These are phyloP conservation scores for Clavariopsis aquatica DNA, from an alignment of 495 filamentous ascomycete species.

Conservation along the genomic window DNA sequence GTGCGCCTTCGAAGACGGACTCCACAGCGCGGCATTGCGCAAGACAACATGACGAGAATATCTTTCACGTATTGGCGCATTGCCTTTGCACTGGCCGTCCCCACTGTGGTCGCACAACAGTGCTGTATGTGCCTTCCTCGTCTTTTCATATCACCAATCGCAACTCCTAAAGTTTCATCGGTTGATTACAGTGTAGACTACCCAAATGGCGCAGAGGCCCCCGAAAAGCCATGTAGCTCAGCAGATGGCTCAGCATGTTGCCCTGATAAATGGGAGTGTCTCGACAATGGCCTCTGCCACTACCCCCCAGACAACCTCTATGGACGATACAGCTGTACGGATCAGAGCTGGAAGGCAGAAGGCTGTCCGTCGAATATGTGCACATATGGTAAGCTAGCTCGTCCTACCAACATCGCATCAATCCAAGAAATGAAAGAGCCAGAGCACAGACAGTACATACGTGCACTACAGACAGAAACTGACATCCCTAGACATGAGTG, in stretches of 20 bases:
- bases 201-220: constrained; percentile 29
- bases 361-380: constrained; percentile 34
- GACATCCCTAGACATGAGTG: constrained; percentile 18
- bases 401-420: too few relatives aligned
- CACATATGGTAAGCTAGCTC: constrained; percentile 30
- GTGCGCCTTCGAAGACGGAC: too few relatives aligned
- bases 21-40: not conserved
- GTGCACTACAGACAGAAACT: not conserved
- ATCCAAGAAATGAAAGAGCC: too few relatives aligned
- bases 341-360: constrained; percentile 23
- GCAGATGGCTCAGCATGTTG: constrained; percentile 31
- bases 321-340: constrained; percentile 35
- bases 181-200: constrained; percentile 19
- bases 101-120: not conserved
- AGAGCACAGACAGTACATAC: not conserved
- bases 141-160: too few relatives aligned
- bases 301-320: constrained; percentile 18
- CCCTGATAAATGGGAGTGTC: constrained; percentile 35
- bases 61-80: not conserved
- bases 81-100: not conserved
- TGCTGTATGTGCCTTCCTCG: not conserved
- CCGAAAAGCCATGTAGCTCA: constrained; percentile 33
- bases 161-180: not conserved
- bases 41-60: not conserved
- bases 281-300: constrained; percentile 37